A percentile compares a stretch with the other conserved stretches of the same genome.
These are phyloP conservation scores for Clarireedia paspali DNA, from an alignment of 2,329 filamentous ascomycete genomes.

Conservation along the genomic window DNA sequence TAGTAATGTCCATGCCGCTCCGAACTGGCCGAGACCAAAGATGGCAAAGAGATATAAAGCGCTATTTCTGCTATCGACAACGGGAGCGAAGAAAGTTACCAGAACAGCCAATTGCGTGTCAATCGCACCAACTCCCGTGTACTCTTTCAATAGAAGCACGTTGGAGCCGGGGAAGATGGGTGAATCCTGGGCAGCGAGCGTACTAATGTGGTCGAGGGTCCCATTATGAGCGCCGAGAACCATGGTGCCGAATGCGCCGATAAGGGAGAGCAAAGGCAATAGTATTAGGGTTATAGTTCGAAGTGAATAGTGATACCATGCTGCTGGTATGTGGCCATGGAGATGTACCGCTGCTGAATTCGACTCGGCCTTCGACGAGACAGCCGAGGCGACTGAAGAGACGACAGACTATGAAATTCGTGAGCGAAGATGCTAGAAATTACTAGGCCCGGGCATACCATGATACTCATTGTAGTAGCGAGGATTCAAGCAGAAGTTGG, in stretches of 20 bases:
- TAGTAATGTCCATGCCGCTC: slow-evolving; percentile 27
- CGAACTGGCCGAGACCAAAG: slow-evolving; percentile 24
- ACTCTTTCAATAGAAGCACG: slow-evolving; percentile 15
- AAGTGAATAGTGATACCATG: slow-evolving; percentile 12
- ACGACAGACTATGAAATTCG: slow-evolving; percentile 1
- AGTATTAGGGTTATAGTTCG: slow-evolving; percentile 14
- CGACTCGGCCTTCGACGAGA: background rate
- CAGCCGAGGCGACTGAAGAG: slow-evolving; percentile 3
- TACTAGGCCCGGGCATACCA: slow-evolving; percentile 1
- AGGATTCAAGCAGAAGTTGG: background rate
- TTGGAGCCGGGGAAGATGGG: slow-evolving; percentile 14
- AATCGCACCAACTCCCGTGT: slow-evolving; percentile 18
- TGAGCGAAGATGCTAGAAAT: background rate
- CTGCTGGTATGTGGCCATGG: background rate
- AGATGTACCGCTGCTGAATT: slow-evolving; percentile 2
- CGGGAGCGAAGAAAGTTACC: slow-evolving; percentile 23
- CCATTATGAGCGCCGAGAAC: slow-evolving; percentile 17
- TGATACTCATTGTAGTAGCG: background rate
- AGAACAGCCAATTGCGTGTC: slow-evolving; percentile 20
- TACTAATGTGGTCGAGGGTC: slow-evolving; percentile 13
- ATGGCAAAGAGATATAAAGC: slow-evolving; percentile 18
- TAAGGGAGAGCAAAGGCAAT: slow-evolving; percentile 18
- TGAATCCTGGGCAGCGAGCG: slow-evolving; percentile 6
- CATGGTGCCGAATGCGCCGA: slow-evolving; percentile 14
- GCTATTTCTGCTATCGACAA: slow-evolving; percentile 12